Evolutionary conservation across 371 early-diverging fungal species (phyloP).

Genomic region (Cokeromyces recurvatus): DNA sequence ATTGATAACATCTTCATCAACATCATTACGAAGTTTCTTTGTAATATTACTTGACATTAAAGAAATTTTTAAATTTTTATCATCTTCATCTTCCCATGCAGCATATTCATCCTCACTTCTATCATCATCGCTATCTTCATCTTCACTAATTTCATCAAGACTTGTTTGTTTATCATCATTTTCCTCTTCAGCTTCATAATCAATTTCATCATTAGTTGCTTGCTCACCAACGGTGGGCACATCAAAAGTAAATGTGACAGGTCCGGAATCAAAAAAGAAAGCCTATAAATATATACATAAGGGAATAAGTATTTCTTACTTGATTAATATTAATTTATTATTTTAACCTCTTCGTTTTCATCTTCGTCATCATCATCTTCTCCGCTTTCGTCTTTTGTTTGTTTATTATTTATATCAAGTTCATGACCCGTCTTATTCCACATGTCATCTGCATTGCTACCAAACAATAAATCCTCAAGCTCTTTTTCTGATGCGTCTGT

Average conservation of each 20-base stretch:
- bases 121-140: slow-evolving; percentile 18
- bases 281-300: slow-evolving; percentile 12
- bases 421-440: slow-evolving; percentile 36
- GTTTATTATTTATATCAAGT: slow-evolving; percentile 10
- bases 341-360: slow-evolving; percentile 1
- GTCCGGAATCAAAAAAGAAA: slow-evolving; percentile 44
- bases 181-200: slow-evolving; percentile 28
- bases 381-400: slow-evolving; percentile 7
- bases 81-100: slow-evolving; percentile 81
- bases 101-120: slow-evolving; percentile 24
- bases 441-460: slow-evolving; percentile 34
- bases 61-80: slow-evolving; percentile 60
- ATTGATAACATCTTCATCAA: slow-evolving; percentile 67
- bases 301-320: neutral
- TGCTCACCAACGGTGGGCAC: slow-evolving; percentile 11
- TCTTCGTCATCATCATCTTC: slow-evolving; percentile 24
- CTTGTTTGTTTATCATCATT: slow-evolving; percentile 2
- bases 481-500: slow-evolving; percentile 48
- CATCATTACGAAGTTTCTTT: slow-evolving; percentile 72
- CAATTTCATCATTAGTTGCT: slow-evolving; percentile 10
- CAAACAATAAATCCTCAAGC: slow-evolving; percentile 68
- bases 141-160: slow-evolving; percentile 10
- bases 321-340: neutral
- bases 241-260: slow-evolving; percentile 21
- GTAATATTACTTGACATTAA: slow-evolving; percentile 59